Conservation (phyloP, 2,329 filamentous ascomycete genomes). For the Monilinia fructigena region DNA sequence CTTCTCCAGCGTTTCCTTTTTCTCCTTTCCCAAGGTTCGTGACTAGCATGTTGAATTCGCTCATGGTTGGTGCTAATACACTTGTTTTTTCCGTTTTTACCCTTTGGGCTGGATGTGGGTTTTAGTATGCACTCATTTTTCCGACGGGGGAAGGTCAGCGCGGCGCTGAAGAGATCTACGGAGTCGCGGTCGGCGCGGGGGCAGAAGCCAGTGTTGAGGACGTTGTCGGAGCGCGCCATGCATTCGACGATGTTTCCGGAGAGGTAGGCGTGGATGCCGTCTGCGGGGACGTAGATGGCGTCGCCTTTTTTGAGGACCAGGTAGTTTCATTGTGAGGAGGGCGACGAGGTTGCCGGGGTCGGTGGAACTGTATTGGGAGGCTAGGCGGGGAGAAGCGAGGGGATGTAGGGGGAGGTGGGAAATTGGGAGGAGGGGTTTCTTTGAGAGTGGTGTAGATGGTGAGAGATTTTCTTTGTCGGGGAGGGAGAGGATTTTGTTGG, state of each 20-base stretch:
- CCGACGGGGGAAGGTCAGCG: constrained; percentile 64
- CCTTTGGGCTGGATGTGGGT: constrained; percentile 49
- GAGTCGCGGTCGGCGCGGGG: constrained; percentile 63
- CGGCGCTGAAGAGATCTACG: constrained; percentile 61
- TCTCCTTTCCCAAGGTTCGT: constrained; percentile 57
- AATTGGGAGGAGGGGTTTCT: constrained; percentile 50
- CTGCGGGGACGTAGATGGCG: constrained; percentile 89
- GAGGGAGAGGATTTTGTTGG: constrained; percentile 44
- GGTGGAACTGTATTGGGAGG: constrained; percentile 59
- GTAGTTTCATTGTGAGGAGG: constrained; percentile 74
- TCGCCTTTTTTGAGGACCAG: constrained; percentile 67
- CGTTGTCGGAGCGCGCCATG: constrained; percentile 97
- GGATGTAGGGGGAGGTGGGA: constrained; percentile 55
- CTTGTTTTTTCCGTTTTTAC: constrained; percentile 60
- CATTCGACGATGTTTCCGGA: constrained; percentile 94
- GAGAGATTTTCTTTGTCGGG: constrained; percentile 44
- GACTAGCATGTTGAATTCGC: constrained; percentile 69
- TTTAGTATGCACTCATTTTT: constrained; percentile 55
- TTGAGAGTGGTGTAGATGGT: constrained; percentile 54
- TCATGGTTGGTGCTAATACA: constrained; percentile 64
- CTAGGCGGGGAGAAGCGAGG: constrained; percentile 62
- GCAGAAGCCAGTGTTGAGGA: constrained; percentile 73
- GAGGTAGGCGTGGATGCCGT: constrained; percentile 94
- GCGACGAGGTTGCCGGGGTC: constrained; percentile 70
- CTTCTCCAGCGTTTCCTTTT: constrained; percentile 54